Base-by-base conservation (phyloP, 768 basidiomycete species). In the Omphalotus guepiniiformis region DNA sequence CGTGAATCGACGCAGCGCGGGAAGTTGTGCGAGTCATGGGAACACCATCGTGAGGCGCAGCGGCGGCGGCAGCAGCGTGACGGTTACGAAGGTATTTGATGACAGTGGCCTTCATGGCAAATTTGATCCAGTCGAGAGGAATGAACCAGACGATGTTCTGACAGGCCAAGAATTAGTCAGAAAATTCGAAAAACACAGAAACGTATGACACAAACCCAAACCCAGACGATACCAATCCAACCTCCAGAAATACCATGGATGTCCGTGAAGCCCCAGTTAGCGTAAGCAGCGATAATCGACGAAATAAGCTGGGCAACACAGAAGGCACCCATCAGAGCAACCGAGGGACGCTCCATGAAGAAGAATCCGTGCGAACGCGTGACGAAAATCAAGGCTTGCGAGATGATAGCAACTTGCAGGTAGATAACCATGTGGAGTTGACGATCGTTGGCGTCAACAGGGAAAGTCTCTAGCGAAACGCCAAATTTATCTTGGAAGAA, bases 151-250 rank as follows among this genome's bases (percentile, higher is more conserved):
- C 58, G 54, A 96, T 88, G 72, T 97, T 88, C 93, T 93, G 59
- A 42, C 12, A 2, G 13, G 13, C 11, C 7, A 50, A 62, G 8
- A 66, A 53, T 38, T 36, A 9, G 15, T 23, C 32, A 8, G 6
- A 29, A 12, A 25, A 39, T 22, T 12, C n/a, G 21, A 3, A 29
- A 18, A 19, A 25, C 15, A 35, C 7, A 41, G 9, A 47, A 41
- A 30, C 23, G 34, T 42, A 47, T 34, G 39, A 0, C 4, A 78
- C 85, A 34, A 72, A 91, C 90, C 90, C 91, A 93, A 55, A 94
- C 78, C 94, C 94, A 97, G 50, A 95, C 78, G 55, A 98, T 93
- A 70, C 94, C 95, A 55, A 97, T 90, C 94, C 94, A 97, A 22
- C 84, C 88, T 62, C 89, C 94, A 52, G 87, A 89, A 64, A 97